phyloP scores from a whole-genome alignment of 2,329 filamentous ascomycete species.

The Alternaria hordeiaustralica region DNA sequence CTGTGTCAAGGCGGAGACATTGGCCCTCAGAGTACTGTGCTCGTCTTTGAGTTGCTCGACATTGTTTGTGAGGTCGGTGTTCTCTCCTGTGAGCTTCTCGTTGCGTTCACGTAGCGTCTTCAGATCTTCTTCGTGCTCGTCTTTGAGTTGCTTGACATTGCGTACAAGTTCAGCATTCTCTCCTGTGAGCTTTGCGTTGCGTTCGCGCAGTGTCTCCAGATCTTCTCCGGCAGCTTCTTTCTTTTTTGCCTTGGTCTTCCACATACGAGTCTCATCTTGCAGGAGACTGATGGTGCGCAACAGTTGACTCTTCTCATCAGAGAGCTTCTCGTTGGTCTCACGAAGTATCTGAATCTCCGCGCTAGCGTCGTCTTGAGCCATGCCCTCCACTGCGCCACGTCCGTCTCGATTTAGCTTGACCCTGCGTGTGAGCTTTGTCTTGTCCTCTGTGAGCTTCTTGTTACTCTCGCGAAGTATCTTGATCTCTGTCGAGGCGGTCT shows the following conservation, averaged over 20 bases:
- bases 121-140: background rate
- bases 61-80: background rate
- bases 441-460: background rate
- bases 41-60: background rate
- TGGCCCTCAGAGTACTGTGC: background rate
- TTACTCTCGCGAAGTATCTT: slow-evolving; percentile 2
- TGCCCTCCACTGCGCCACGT: background rate
- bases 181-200: background rate
- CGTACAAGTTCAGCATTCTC: background rate
- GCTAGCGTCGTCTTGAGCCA: background rate
- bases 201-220: background rate
- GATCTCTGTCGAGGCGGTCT: slow-evolving; percentile 1
- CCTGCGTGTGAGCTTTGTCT: background rate
- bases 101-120: background rate
- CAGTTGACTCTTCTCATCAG: background rate
- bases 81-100: background rate
- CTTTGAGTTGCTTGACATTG: background rate
- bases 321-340: background rate
- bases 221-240: background rate
- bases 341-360: background rate
- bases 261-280: background rate
- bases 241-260: background rate
- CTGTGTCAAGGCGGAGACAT: background rate
- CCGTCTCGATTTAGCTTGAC: background rate
- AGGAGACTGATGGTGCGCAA: background rate